Conservation (phyloP, 1,139 yeast genomes). For the Kluyveromyces sp. region DNA sequence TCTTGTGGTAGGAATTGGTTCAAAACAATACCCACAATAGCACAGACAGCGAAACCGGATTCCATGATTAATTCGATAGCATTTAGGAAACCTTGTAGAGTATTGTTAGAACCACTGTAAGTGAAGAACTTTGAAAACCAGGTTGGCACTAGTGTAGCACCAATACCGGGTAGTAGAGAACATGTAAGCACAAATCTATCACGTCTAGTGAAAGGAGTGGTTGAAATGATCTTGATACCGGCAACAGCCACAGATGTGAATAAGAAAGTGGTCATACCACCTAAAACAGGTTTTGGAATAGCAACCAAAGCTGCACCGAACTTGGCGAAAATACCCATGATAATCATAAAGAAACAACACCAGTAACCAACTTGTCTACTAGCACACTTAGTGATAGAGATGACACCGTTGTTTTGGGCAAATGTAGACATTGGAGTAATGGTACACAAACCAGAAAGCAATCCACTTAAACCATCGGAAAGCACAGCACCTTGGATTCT, state of each 20-base stretch:
- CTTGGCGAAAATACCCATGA: constrained; percentile 84
- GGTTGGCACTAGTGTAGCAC: constrained; percentile 62
- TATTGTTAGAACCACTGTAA: constrained; percentile 57
- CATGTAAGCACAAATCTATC: constrained; percentile 80
- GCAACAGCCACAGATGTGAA: constrained; percentile 86
- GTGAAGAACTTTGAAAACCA: constrained; percentile 78
- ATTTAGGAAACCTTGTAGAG: constrained; percentile 62
- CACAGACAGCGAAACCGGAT: constrained; percentile 81
- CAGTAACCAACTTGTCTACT: constrained; percentile 85
- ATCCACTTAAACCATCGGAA: constrained; percentile 67
- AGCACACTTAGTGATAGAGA: constrained; percentile 84
- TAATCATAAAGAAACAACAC: constrained; percentile 72
- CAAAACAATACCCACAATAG: constrained; percentile 64
- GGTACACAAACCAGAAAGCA: constrained; percentile 65
- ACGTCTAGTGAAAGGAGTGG: constrained; percentile 73
- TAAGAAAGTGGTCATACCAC: constrained; percentile 88
- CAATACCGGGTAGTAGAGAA: constrained; percentile 68
- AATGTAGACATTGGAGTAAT: constrained; percentile 81
- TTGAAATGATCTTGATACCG: constrained; percentile 72
- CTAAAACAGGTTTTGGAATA: constrained; percentile 77
- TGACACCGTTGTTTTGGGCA: constrained; percentile 93
- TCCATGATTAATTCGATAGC: constrained; percentile 81
- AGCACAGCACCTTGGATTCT: constrained; percentile 88
- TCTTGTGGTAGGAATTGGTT: constrained; percentile 70
- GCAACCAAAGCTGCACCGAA: constrained; percentile 85